Evolutionary conservation across 495 filamentous ascomycete genomes (phyloP).

Genomic region (Penicillium roqueforti): DNA sequence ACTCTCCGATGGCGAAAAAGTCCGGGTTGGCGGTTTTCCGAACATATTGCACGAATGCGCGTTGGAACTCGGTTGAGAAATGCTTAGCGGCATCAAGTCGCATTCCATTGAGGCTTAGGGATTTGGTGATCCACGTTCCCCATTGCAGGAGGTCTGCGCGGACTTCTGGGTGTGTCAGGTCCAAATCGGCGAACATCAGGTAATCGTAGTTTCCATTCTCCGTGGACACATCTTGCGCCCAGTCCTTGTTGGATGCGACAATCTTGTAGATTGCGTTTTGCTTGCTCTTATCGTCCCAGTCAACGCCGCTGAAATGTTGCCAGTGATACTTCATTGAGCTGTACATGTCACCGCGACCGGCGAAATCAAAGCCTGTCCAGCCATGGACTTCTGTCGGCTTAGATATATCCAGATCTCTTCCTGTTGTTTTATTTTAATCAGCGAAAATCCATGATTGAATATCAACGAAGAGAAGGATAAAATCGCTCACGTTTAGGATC

Average conservation of each 20-base stretch:
- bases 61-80: constrained; percentile 61
- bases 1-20: constrained; percentile 70
- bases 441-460: neutral
- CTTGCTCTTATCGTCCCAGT: constrained; percentile 57
- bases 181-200: constrained; percentile 63
- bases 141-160: constrained; percentile 59
- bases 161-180: constrained; percentile 64
- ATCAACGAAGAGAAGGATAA: neutral
- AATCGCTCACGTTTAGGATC: constrained; percentile 44
- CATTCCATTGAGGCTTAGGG: constrained; percentile 60
- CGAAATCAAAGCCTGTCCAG: constrained; percentile 66
- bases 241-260: constrained; percentile 57
- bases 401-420: constrained; percentile 55
- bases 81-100: constrained; percentile 75
- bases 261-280: constrained; percentile 67
- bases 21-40: constrained; percentile 44
- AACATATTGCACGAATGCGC: constrained; percentile 53
- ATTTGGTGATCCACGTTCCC: constrained; percentile 60
- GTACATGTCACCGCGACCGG: constrained; percentile 55
- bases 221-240: constrained; percentile 60
- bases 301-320: constrained; percentile 67
- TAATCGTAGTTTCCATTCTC: constrained; percentile 74
- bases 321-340: constrained; percentile 62
- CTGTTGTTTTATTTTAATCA: constrained; percentile 16
- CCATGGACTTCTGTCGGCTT: constrained; percentile 59